A percentile compares a stretch with the other conserved stretches of the same genome.
phyloP scores from a whole-genome alignment of 2,329 filamentous ascomycete genomes.

The Neopestalotiopsis sp. region DNA sequence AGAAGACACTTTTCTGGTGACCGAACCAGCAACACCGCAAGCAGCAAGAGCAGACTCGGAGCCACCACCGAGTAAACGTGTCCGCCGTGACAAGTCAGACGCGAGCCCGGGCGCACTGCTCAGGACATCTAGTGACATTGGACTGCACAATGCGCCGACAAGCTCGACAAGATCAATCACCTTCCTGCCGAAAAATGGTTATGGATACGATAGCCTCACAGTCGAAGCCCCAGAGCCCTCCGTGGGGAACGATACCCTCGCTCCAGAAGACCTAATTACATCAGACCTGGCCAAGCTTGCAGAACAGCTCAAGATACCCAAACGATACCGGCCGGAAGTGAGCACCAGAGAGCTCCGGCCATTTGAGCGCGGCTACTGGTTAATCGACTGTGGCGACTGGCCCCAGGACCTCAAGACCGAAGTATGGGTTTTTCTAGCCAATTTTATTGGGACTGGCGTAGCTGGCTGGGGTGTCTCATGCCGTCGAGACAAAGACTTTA shows the following conservation, averaged over 20 bases:
- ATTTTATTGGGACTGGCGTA: slow-evolving; percentile 62
- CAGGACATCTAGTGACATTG: slow-evolving; percentile 41
- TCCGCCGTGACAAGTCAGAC: slow-evolving; percentile 20
- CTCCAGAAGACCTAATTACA: slow-evolving; percentile 59
- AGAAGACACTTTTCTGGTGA: slow-evolving; percentile 29
- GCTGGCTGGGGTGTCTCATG: slow-evolving; percentile 74
- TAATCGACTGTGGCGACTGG: slow-evolving; percentile 65
- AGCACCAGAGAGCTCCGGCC: slow-evolving; percentile 54
- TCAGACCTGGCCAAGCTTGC: slow-evolving; percentile 57
- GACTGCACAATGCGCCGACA: slow-evolving; percentile 21
- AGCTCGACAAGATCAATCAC: slow-evolving; percentile 22
- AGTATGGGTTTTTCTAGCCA: slow-evolving; percentile 67
- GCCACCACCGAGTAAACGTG: slow-evolving; percentile 36
- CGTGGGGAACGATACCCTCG: slow-evolving; percentile 48
- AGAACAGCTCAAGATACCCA: slow-evolving; percentile 53
- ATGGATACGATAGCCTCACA: slow-evolving; percentile 43
- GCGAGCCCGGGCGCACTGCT: slow-evolving; percentile 29
- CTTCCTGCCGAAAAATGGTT: slow-evolving; percentile 31
- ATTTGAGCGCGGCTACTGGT: slow-evolving; percentile 82
- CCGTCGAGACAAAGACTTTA: slow-evolving; percentile 46
- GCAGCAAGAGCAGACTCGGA: slow-evolving; percentile 37
- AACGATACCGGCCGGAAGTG: slow-evolving; percentile 56
- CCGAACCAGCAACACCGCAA: slow-evolving; percentile 23
- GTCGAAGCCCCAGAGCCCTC: slow-evolving; percentile 61
- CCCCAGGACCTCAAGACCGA: slow-evolving; percentile 47